Evolutionary conservation across 371 early-diverging fungal species (phyloP).

Genomic region (Basidiobolus meristosporus): DNA sequence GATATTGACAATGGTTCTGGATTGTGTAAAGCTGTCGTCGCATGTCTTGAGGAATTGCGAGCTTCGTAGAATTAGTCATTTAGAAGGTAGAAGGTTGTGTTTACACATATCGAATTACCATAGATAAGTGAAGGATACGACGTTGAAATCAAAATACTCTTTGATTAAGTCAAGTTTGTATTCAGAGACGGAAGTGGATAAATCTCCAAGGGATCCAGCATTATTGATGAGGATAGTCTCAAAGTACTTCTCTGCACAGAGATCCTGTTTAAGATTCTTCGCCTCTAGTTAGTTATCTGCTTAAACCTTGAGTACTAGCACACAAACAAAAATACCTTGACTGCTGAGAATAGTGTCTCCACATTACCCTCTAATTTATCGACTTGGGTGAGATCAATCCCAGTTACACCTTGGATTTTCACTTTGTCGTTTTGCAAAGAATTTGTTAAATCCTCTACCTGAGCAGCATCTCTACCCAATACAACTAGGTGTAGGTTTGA

Average conservation of each 20-base stretch:
- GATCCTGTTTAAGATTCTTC: neutral
- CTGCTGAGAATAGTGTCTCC: constrained; percentile 7
- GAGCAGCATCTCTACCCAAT: constrained; percentile 22
- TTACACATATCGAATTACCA: constrained; percentile 12
- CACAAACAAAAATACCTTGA: neutral
- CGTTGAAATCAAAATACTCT: constrained; percentile 30
- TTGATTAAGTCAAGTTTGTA: constrained; percentile 22
- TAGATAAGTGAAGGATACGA: constrained; percentile 23
- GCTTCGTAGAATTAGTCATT: constrained; percentile 10
- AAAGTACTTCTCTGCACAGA: too few species aligned
- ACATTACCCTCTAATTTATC: constrained; percentile 6
- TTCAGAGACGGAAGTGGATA: constrained; percentile 34
- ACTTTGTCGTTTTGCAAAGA: constrained; percentile 3
- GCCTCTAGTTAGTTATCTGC: neutral
- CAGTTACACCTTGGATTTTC: constrained; percentile 5
- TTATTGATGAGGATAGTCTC: constrained; percentile 52
- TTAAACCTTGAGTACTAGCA: neutral
- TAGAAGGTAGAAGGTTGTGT: neutral
- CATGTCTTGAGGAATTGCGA: constrained; percentile 14
- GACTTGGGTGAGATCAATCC: constrained; percentile 8
- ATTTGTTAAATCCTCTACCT: constrained; percentile 2
- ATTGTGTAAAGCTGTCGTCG: constrained; percentile 6
- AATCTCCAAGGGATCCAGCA: constrained; percentile 62
- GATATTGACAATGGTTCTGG: constrained; percentile 47
- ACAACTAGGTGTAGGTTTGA: constrained; percentile 19